Conservation (phyloP, 768 basidiomycete genomes). For the Termitomyces sp. region DNA sequence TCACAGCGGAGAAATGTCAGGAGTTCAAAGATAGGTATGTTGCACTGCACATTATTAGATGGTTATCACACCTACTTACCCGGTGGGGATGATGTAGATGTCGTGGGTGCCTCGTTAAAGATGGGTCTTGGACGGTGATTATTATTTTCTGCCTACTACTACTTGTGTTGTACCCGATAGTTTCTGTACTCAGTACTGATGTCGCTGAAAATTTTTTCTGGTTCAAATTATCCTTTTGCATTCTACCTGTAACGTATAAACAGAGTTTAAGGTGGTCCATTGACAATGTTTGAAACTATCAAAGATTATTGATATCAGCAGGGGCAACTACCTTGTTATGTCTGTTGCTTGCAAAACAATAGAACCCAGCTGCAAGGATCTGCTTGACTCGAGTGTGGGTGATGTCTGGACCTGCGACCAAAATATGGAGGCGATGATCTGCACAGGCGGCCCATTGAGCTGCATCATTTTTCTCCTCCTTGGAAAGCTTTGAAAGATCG, state of each 20-base stretch:
- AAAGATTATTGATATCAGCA: too few relatives aligned
- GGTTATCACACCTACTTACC: slow-evolving; percentile 17
- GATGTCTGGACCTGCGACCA: neutral
- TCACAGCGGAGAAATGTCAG: slow-evolving; percentile 80
- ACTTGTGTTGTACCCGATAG: slow-evolving; percentile 2
- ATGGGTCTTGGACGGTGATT: slow-evolving; percentile 68
- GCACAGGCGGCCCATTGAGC: neutral
- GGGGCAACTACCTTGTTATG: too few relatives aligned
- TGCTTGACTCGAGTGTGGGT: neutral
- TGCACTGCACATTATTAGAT: neutral
- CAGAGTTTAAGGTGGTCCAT: too few relatives aligned
- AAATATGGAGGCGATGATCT: fast-evolving
- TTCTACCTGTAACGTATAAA: too few relatives aligned
- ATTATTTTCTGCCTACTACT: neutral
- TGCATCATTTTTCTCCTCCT: neutral
- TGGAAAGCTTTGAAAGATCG: too few relatives aligned
- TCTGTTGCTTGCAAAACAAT: neutral
- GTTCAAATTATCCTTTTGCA: too few relatives aligned
- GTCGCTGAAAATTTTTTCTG: neutral
- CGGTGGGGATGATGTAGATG: slow-evolving; percentile 86
- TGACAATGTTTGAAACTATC: too few relatives aligned
- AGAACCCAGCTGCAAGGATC: neutral
- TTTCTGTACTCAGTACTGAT: slow-evolving; percentile 4
- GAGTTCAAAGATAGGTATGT: slow-evolving; percentile 75
- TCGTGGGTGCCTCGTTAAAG: slow-evolving; percentile 84